Conservation (phyloP, 768 basidiomycete genomes). For the Serendipita indica region DNA sequence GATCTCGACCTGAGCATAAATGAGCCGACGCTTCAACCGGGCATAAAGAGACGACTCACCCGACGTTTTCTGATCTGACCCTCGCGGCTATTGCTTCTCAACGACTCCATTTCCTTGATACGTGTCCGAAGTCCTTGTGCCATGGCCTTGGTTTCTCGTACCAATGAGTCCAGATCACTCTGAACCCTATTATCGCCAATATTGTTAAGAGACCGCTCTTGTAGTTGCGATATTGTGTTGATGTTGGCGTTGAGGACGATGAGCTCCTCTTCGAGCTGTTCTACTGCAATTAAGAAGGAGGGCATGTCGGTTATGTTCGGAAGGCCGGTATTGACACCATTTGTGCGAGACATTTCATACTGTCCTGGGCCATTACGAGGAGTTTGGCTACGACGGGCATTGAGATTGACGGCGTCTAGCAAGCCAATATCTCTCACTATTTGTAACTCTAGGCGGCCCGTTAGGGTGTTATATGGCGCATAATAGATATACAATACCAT, state of each 20-base stretch:
- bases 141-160: constrained; percentile 44
- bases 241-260: constrained; percentile 13
- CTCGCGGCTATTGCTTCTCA: constrained; percentile 50
- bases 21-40: background rate
- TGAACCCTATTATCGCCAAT: constrained; percentile 18
- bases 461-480: no score
- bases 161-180: constrained; percentile 39
- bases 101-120: constrained; percentile 43
- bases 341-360: constrained; percentile 16
- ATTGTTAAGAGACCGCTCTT: constrained; percentile 21
- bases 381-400: no score
- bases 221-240: constrained; percentile 19
- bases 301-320: constrained; percentile 12
- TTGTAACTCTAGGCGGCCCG: no score
- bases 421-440: no score
- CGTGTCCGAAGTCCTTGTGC: constrained; percentile 42
- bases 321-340: constrained; percentile 13
- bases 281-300: background rate
- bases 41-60: constrained; percentile 26
- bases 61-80: constrained; percentile 58
- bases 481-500: no score
- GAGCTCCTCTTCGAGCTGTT: background rate
- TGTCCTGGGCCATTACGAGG: no score
- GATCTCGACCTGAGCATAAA: constrained; percentile 12
- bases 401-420: no score